Base-by-base conservation (phyloP, 345 rosid species). In the Camelina neglecta region DNA sequence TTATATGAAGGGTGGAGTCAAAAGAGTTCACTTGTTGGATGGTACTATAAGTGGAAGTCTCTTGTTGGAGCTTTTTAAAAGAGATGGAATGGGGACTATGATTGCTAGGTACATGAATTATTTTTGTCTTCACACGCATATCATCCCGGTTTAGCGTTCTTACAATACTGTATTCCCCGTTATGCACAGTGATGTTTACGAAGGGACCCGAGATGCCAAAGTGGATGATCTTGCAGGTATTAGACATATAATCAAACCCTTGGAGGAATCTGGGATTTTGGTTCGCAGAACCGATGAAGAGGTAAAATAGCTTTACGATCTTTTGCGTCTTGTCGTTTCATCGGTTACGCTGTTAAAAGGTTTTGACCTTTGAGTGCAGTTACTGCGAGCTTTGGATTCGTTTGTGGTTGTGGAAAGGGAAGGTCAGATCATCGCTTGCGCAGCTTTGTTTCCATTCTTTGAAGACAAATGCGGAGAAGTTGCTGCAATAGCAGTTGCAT, bases 81-180 rank as follows among this genome's bases (percentile, higher is more conserved):
- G 99, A 83, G 99, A 95, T 77, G 99, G 99, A 65, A 84, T 88
- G 88, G 98, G 98, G 61, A 94, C 98, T 45, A 94, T 94, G 98
- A 92, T 94, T 62, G 98, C 98, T 42, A 94, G 98, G 96, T 93
- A 82, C 5, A 16, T 47, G 20, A 49, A 44, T 57, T 36, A 47
- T 66, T 26, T 15, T 42, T 15, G n/a, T 76, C 59, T 76, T 51
- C 36, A 11, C 42, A 55, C 18, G 3, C 8, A 0, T 44, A 42
- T 31, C 24, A 45, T 4, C 39, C 9, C 8, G 3, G 35, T 24
- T 60, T 60, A 41, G 13, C 1, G 2, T 61, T 53, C 54, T 59
- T 75, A 67, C 56, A 11, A 33, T 65, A 2, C 50, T 54, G 1
- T 24, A 35, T 62, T 78, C 11, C 15, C 11, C 1, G 57, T 33